These are phyloP conservation scores for Trichomonascaceae sp. DNA, from an alignment of 1,139 yeast species.

Conservation along the genomic window DNA sequence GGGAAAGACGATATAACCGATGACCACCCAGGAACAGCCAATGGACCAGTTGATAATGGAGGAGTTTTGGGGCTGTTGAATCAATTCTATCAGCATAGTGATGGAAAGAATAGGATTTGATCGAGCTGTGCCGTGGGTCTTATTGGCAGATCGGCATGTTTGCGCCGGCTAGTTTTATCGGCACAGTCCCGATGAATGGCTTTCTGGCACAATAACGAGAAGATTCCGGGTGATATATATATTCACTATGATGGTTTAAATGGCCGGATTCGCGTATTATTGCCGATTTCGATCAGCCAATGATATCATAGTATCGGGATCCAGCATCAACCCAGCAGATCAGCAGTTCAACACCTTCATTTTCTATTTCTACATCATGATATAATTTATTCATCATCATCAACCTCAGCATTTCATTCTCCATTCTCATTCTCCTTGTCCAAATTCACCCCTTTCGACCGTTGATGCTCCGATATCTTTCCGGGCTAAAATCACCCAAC, in stretches of 20 bases:
- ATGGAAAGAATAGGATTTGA: neutral
- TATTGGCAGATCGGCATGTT: neutral
- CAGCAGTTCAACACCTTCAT: no score
- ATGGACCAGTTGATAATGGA: conserved; percentile 19
- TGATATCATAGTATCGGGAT: neutral
- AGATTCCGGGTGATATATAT: no score
- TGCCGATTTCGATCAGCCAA: neutral
- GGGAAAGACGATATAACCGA: conserved; percentile 1
- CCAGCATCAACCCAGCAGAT: neutral
- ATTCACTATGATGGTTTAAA: no score
- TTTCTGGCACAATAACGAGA: no score
- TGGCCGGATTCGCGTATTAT: no score
- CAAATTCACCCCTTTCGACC: neutral
- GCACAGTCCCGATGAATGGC: no score
- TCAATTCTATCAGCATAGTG: conserved; percentile 56
- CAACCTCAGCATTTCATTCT: neutral
- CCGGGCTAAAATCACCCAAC: neutral
- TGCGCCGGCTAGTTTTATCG: no score
- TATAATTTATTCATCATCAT: neutral
- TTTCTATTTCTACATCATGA: neutral
- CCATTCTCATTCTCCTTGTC: neutral
- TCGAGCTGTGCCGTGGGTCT: neutral
- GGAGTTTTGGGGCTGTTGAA: conserved; percentile 83
- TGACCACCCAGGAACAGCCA: conserved; percentile 1
- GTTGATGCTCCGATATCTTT: neutral